A percentile compares a stretch with the other conserved stretches of the same genome.
phyloP scores from a whole-genome alignment of 768 basidiomycete genomes.

The Hygrophoropsis aurantiaca region DNA sequence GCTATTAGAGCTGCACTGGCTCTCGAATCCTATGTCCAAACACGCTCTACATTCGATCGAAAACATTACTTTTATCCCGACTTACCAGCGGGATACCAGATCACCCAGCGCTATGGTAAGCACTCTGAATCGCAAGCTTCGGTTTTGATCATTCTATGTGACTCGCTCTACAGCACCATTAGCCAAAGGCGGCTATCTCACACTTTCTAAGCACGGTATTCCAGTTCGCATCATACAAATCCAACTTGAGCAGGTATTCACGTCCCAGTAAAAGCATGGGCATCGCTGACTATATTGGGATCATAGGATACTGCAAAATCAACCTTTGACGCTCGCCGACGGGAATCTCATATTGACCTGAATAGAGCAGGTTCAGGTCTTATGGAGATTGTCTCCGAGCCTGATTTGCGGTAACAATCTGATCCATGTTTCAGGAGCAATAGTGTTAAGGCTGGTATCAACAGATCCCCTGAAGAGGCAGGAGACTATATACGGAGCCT shows the following conservation, averaged over 20 bases:
- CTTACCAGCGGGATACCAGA: constrained; percentile 92
- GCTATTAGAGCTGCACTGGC: constrained; percentile 82
- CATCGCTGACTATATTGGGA: background rate
- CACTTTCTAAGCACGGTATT: constrained; percentile 38
- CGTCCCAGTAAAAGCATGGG: background rate
- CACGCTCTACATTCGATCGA: constrained; percentile 82
- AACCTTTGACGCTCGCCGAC: constrained; percentile 51
- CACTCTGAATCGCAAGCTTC: too few species aligned
- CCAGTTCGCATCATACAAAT: constrained; percentile 88
- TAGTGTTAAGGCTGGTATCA: background rate
- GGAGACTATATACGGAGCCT: constrained; percentile 82
- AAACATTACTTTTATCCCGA: constrained; percentile 99
- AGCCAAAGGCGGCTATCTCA: constrained; percentile 64
- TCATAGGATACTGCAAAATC: constrained; percentile 92
- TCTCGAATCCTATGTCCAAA: constrained; percentile 62
- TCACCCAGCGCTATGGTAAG: constrained; percentile 91
- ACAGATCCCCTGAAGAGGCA: constrained; percentile 83
- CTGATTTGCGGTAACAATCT: constrained; percentile 72
- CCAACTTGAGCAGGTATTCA: constrained; percentile 87
- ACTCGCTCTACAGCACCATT: constrained; percentile 66
- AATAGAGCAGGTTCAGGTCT: constrained; percentile 88
- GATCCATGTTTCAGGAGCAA: background rate
- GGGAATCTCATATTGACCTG: constrained; percentile 70
- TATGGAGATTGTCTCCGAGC: constrained; percentile 95
- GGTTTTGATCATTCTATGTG: too few species aligned